Evolutionary conservation across 208 protist genomes (phyloP), one percentile per base, ranked within the genome.

Genomic region (Leishmania guyanensis): DNA sequence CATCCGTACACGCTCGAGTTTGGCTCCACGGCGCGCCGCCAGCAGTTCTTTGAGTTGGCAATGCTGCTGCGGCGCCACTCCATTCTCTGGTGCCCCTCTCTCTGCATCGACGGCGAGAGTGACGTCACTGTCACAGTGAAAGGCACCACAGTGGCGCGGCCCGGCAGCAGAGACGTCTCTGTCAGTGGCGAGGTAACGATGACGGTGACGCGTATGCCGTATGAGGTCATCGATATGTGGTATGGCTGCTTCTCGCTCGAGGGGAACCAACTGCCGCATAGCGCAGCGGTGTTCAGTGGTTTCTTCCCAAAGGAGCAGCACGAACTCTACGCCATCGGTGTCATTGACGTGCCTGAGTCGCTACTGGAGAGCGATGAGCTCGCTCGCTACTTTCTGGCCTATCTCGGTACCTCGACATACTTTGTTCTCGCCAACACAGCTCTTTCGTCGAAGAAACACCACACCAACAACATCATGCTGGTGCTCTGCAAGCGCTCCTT

Each of bases 221-320:
- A 94, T 74, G 94, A 97, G 64, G 90, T 97, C 60, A 85, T 95
- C 53, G 90, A 93, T 85, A 73, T 97, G 26, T 97, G 92, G 92
- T 92, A 87, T 75, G 92, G 91, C 36, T 95, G 90, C 82, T 92
- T 97, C 74, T 95, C 94, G 22, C 75, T 97, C 43, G 78, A 90
- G 3, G 73, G 79, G n/a, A 82, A 75, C 16, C 71, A 82, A n/a
- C 80, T 95, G 71, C 89, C 90, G 22, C 68, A 79, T 33, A 93
- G 84, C 80, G 75, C 83, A 4, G 88, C 88, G 5, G 86, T 95
- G 65, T 83, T 95, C 53, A 80, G 86, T 33, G 87, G 90, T 56
- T 95, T 95, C 84, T 80, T 97, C 43, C 94, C 94, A 3, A 88
- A 88, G 65, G 84, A 83, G 5, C 82, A 84, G 50, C 91, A 92